These are phyloP conservation scores for Mycena epipterygia DNA, from an alignment of 768 basidiomycete genomes.

Conservation along the genomic window DNA sequence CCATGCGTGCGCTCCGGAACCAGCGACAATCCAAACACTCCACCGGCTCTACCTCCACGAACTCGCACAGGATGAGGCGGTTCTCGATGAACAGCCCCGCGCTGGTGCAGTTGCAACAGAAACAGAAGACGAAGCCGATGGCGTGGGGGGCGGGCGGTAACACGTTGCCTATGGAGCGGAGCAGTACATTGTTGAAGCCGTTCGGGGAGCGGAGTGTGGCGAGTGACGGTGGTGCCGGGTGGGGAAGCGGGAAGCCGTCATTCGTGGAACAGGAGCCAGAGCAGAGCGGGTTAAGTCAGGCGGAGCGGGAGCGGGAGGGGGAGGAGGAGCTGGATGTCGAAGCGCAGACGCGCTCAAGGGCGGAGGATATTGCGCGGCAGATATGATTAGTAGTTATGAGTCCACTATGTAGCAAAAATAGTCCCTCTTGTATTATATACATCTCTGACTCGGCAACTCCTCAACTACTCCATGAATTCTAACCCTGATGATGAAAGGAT, in stretches of 20 bases:
- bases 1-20: background rate
- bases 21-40: background rate
- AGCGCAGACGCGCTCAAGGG: slow-evolving; percentile 2
- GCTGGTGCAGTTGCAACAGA: background rate
- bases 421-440: too few species aligned
- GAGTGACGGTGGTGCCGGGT: background rate
- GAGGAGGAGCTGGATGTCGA: slow-evolving; percentile 7
- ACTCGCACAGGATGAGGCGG: background rate
- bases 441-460: too few species aligned
- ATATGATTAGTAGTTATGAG: background rate
- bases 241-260: background rate
- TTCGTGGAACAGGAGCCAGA: slow-evolving; percentile 12
- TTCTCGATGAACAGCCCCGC: background rate
- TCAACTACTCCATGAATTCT: too few species aligned
- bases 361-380: slow-evolving; percentile 10
- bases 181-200: too few species aligned
- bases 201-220: background rate
- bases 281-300: slow-evolving; percentile 7
- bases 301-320: background rate
- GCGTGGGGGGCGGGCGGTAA: background rate
- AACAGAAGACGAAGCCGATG: background rate
- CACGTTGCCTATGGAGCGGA: background rate
- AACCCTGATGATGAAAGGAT: too few species aligned
- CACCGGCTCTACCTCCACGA: background rate
- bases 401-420: background rate